These are phyloP conservation scores for Candida caryicola DNA, from an alignment of 805 yeast genomes.

Conservation along the genomic window DNA sequence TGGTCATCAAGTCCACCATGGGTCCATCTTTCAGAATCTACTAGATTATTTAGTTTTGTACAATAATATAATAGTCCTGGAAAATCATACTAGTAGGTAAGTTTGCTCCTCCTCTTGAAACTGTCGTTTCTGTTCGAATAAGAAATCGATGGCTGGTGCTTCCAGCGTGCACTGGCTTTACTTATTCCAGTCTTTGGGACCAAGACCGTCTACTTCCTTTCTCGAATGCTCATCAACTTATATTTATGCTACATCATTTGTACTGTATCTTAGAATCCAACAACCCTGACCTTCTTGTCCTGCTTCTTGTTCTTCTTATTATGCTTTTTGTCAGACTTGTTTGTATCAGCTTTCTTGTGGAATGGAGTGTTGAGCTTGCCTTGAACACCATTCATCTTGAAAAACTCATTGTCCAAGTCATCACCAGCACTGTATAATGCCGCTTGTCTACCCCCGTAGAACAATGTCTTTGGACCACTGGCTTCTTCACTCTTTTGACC, in stretches of 20 bases:
- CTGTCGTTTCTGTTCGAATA: no score
- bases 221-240: not conserved
- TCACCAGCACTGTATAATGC: slow-evolving; percentile 75
- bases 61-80: slow-evolving; percentile 3
- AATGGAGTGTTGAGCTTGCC: slow-evolving; percentile 72
- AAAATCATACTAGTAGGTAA: not conserved
- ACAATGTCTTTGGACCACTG: slow-evolving; percentile 42
- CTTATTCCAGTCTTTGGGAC: no score
- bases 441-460: slow-evolving; percentile 81
- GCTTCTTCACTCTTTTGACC: slow-evolving; percentile 11
- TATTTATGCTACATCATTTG: not conserved
- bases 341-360: slow-evolving; percentile 47
- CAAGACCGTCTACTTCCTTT: no score
- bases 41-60: slow-evolving; percentile 46
- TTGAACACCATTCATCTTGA: slow-evolving; percentile 59
- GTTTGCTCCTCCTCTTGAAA: no score
- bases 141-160: no score
- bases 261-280: slow-evolving; percentile 7
- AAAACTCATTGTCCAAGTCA: slow-evolving; percentile 83
- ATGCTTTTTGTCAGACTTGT: slow-evolving; percentile 50
- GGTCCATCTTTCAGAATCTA: slow-evolving; percentile 99
- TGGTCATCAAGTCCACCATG: slow-evolving; percentile 98
- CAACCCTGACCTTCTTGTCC: slow-evolving; percentile 41
- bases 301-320: slow-evolving; percentile 75
- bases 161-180: no score